Percentiles rank a stretch among this genome's conserved stretches.
Conservation (phyloP, 306 rosid species). For the Begonia masoniana region DNA sequence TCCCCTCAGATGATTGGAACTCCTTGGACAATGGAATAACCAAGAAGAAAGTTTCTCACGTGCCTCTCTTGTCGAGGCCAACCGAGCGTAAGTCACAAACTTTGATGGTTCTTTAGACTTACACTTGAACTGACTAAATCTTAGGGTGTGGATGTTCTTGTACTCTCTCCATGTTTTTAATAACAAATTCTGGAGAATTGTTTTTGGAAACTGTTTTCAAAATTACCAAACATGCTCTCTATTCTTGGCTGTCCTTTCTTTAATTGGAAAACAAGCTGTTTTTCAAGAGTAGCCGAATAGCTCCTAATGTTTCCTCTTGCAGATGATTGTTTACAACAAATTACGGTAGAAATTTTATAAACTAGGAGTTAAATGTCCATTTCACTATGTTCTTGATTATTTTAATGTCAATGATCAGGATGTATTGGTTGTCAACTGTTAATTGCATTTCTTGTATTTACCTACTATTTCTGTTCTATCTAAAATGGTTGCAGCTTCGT, state of each 20-base stretch:
- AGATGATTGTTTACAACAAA: too few species aligned
- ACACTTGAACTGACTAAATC: not conserved
- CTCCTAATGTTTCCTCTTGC: not conserved
- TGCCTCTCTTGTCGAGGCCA: conserved; percentile 64
- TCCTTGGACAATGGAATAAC: conserved; percentile 17
- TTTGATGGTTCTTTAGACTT: not conserved
- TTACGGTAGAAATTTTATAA: not conserved
- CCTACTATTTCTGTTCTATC: conserved; percentile 1
- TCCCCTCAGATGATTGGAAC: conserved; percentile 31
- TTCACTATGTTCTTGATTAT: not conserved
- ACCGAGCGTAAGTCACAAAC: conserved; percentile 66
- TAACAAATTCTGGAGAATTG: too few species aligned
- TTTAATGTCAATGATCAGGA: not conserved
- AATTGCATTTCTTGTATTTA: not conserved
- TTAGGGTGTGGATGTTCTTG: too few species aligned
- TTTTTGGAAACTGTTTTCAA: too few species aligned
- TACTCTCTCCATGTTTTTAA: too few species aligned
- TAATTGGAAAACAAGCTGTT: too few species aligned
- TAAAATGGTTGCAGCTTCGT: conserved; percentile 53
- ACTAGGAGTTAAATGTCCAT: too few species aligned
- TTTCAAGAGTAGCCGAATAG: too few species aligned
- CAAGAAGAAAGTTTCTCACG: conserved; percentile 56
- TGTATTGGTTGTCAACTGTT: not conserved
- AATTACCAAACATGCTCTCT: too few species aligned
- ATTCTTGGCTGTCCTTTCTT: too few species aligned